Conservation (phyloP, 2,329 filamentous ascomycete genomes). For the Alternaria metachromatica region DNA sequence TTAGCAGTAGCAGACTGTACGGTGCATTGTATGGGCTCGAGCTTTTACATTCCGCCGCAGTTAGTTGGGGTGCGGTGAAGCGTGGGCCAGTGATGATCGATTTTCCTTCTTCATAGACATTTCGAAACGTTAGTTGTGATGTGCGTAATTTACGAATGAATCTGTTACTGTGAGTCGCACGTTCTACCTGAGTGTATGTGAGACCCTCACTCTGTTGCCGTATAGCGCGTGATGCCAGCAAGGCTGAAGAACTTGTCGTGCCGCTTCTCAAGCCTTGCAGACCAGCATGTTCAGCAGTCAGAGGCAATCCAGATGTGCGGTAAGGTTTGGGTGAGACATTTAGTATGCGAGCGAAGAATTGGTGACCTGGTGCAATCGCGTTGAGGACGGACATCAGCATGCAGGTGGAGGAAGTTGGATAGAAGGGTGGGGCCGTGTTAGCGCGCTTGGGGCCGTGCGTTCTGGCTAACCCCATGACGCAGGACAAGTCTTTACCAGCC, state of each 20-base stretch:
- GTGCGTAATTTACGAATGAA: too few species aligned
- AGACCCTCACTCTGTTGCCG: not conserved
- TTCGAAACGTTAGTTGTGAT: not conserved
- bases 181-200: not conserved
- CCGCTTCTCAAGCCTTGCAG: not conserved
- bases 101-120: too few species aligned
- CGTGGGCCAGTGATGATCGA: not conserved
- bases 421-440: not conserved
- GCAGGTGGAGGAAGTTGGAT: not conserved
- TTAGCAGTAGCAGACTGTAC: rapidly evolving
- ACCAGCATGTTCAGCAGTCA: not conserved
- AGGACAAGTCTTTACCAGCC: not conserved
- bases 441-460: not conserved
- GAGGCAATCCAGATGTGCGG: too few species aligned
- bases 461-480: not conserved
- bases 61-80: not conserved
- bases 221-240: not conserved
- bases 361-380: too few species aligned
- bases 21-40: rapidly evolving
- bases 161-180: too few species aligned
- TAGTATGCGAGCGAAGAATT: too few species aligned
- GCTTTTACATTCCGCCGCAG: too few species aligned
- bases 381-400: too few species aligned
- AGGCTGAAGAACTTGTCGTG: not conserved
- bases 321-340: too few species aligned